These are phyloP conservation scores for Entamoeba histolytica DNA, from an alignment of 208 protist genomes.

Conservation along the genomic window DNA sequence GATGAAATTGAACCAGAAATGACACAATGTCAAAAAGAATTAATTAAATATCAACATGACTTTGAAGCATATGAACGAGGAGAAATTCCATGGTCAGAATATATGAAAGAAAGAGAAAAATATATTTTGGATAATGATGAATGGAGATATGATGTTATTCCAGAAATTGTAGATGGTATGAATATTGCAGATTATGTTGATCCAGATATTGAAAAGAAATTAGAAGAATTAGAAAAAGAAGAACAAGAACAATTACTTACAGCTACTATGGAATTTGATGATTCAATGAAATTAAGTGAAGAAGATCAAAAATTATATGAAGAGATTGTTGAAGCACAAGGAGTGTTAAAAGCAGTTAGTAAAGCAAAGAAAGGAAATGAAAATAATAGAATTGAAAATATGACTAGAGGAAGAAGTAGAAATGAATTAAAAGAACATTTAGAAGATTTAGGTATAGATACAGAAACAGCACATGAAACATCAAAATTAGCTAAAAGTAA, in stretches of 20 bases:
- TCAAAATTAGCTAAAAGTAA: neutral
- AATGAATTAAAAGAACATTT: neutral
- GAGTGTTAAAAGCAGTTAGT: neutral
- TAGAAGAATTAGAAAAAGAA: slow-evolving; percentile 47
- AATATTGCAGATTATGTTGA: slow-evolving; percentile 97
- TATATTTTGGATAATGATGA: slow-evolving; percentile 61
- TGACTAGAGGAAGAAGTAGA: neutral
- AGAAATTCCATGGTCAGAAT: slow-evolving; percentile 55
- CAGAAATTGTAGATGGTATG: slow-evolving; percentile 96
- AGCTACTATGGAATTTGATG: neutral
- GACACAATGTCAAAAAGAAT: neutral
- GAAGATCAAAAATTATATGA: neutral
- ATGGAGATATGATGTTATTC: slow-evolving; percentile 88
- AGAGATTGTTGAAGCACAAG: neutral
- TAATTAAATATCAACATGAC: slow-evolving; percentile 46
- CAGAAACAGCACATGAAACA: neutral
- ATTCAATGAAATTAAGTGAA: neutral
- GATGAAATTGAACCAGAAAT: slow-evolving; percentile 48
- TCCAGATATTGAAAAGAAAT: slow-evolving; percentile 67
- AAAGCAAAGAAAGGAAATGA: neutral
- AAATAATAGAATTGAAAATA: neutral
- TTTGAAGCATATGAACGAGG: slow-evolving; percentile 65
- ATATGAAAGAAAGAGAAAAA: slow-evolving; percentile 18
- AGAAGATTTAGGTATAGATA: neutral
- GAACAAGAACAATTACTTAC: slow-evolving; percentile 48